A percentile compares a stretch with the other conserved stretches of the same genome.
Evolutionary conservation across 345 rosid genomes (phyloP).

Genomic region (Hevea brasiliensis): DNA sequence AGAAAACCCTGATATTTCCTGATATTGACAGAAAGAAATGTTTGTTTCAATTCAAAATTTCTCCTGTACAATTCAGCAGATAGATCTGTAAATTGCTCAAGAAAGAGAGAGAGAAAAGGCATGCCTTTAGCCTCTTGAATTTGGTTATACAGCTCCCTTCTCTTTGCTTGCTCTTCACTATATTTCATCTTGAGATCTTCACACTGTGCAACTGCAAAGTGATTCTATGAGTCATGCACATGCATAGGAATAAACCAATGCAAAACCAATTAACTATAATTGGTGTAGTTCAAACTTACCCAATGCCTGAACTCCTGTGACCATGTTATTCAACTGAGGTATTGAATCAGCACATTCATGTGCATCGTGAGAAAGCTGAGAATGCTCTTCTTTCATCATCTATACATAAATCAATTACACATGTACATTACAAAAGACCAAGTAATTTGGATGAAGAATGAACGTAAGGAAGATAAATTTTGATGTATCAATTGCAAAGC

Average conservation of each 20-base stretch:
- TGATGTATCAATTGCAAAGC: not conserved
- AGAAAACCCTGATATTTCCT: constrained; percentile 30
- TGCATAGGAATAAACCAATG: not conserved
- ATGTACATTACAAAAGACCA: not conserved
- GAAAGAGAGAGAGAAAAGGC: not conserved
- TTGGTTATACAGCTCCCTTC: constrained; percentile 26
- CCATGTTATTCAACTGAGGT: constrained; percentile 16
- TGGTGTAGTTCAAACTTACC: constrained; percentile 5
- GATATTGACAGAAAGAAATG: not conserved
- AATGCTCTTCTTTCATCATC: constrained; percentile 19
- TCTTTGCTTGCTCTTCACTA: constrained; percentile 20
- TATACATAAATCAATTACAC: not conserved
- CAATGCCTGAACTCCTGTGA: constrained; percentile 8
- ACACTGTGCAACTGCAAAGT: constrained; percentile 10
- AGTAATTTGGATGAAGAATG: not conserved
- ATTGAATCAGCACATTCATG: constrained; percentile 11
- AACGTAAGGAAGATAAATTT: not conserved
- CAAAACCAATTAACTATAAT: no score
- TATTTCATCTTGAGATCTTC: constrained; percentile 23
- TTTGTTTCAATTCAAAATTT: not conserved
- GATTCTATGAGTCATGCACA: not conserved
- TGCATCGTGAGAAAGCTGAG: constrained; percentile 19
- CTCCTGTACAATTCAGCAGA: not conserved
- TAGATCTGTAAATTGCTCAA: not conserved
- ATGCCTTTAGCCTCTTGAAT: constrained; percentile 23